phyloP scores from a whole-genome alignment of 352 stramenopile species.

The Pythium rhizo-oryzae region DNA sequence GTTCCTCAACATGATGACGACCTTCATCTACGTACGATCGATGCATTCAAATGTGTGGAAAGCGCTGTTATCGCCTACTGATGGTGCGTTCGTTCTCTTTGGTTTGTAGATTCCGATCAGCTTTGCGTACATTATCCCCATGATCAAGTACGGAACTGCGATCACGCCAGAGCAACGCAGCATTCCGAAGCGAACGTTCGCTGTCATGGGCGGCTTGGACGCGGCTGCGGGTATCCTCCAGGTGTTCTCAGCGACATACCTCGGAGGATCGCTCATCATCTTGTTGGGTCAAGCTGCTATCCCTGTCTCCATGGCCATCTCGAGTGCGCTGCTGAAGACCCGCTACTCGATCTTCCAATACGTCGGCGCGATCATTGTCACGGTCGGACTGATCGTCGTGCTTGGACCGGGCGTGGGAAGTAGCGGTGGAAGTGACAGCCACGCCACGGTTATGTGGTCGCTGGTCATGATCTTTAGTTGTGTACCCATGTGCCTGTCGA shows the following conservation, averaged over 20 bases:
- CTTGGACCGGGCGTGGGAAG: conserved; percentile 73
- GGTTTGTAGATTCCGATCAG: conserved; percentile 90
- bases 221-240: conserved; percentile 89
- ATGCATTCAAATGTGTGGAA: no score
- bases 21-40: conserved; percentile 90
- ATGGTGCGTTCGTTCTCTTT: no score
- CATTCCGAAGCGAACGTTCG: conserved; percentile 95
- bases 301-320: conserved; percentile 96
- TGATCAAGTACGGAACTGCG: conserved; percentile 90
- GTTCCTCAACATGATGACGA: conserved; percentile 95
- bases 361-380: conserved; percentile 91
- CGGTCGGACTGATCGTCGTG: conserved; percentile 93
- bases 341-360: conserved; percentile 94
- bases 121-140: conserved; percentile 97
- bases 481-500: conserved; percentile 96
- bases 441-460: conserved; percentile 86
- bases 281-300: conserved; percentile 96
- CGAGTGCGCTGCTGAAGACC: conserved; percentile 71
- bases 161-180: conserved; percentile 91
- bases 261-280: conserved; percentile 93
- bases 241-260: conserved; percentile 93
- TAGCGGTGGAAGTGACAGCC: conserved; percentile 33
- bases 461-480: conserved; percentile 94
- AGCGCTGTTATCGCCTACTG: no score
- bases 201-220: conserved; percentile 95